Evolutionary conservation across 2,329 filamentous ascomycete species (phyloP).

Genomic region (Colletotrichum zoysiae): DNA sequence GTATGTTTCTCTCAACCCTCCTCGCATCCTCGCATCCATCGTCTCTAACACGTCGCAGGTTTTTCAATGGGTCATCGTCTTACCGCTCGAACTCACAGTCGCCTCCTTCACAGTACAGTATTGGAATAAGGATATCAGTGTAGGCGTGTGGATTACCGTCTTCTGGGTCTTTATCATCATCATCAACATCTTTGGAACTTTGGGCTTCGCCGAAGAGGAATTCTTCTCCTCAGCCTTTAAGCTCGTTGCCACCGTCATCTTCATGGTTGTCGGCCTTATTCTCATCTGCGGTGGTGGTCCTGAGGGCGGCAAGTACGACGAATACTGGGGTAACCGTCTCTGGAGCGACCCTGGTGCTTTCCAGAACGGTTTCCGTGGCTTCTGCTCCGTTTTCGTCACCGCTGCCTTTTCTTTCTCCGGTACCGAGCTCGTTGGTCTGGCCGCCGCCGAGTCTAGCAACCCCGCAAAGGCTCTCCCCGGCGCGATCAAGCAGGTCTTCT

Average conservation of each 20-base stretch:
- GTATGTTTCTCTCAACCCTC: conserved; percentile 24
- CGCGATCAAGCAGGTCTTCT: conserved; percentile 81
- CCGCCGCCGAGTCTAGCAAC: conserved; percentile 76
- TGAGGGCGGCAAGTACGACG: conserved; percentile 53
- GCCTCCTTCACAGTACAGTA: conserved; percentile 64
- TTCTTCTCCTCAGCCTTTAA: conserved; percentile 69
- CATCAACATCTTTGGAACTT: conserved; percentile 68
- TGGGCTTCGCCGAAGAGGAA: conserved; percentile 68
- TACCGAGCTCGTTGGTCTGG: conserved; percentile 77
- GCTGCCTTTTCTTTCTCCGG: conserved; percentile 78
- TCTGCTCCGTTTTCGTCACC: conserved; percentile 77
- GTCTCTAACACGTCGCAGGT: conserved; percentile 43
- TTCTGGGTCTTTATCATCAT: conserved; percentile 63
- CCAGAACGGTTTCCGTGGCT: conserved; percentile 77
- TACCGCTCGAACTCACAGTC: conserved; percentile 65
- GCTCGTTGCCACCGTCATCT: conserved; percentile 68
- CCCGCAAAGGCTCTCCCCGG: conserved; percentile 79
- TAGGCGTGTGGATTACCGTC: conserved; percentile 65
- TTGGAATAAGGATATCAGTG: conserved; percentile 61
- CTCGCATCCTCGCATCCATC: neutral
- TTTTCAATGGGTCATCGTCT: conserved; percentile 64
- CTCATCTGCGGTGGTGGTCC: conserved; percentile 71
- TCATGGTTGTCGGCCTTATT: conserved; percentile 71
- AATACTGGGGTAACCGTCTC: conserved; percentile 58
- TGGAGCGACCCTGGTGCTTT: conserved; percentile 66